These are phyloP conservation scores for Isabelozyma pseudorhagii DNA, from an alignment of 805 yeast genomes.

Conservation along the genomic window DNA sequence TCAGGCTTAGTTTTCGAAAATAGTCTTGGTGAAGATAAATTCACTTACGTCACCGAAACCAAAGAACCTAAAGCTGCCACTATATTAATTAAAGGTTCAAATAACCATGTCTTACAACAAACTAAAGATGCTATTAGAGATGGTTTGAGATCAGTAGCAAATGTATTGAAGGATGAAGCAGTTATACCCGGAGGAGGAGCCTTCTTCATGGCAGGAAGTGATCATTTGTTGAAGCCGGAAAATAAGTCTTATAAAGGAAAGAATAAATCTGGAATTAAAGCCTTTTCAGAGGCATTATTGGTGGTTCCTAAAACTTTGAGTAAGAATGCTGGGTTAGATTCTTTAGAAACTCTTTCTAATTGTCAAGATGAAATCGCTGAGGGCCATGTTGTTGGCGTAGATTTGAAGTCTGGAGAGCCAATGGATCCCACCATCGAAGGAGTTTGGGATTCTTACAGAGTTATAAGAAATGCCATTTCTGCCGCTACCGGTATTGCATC, in stretches of 20 bases:
- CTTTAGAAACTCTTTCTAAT: slow-evolving; percentile 80
- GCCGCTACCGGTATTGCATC: slow-evolving; percentile 94
- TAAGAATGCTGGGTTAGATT: slow-evolving; percentile 90
- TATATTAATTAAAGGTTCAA: slow-evolving; percentile 90
- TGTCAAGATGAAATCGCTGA: slow-evolving; percentile 87
- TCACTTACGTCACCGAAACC: slow-evolving; percentile 90
- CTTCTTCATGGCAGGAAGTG: slow-evolving; percentile 79
- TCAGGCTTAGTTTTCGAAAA: slow-evolving; percentile 92
- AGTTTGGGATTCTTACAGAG: slow-evolving; percentile 94
- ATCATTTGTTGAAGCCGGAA: slow-evolving; percentile 51
- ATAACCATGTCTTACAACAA: slow-evolving; percentile 83
- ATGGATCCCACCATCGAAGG: slow-evolving; percentile 94
- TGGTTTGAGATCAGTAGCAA: slow-evolving; percentile 92
- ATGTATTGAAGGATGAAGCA: slow-evolving; percentile 78
- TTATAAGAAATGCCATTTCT: slow-evolving; percentile 85
- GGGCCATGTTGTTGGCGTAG: slow-evolving; percentile 85
- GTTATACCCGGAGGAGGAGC: slow-evolving; percentile 98
- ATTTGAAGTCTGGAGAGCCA: slow-evolving; percentile 88
- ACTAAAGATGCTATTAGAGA: slow-evolving; percentile 97
- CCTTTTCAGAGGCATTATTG: slow-evolving; percentile 88
- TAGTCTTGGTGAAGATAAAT: slow-evolving; percentile 95
- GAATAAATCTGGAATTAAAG: slow-evolving; percentile 84
- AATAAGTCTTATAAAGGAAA: slow-evolving; percentile 73
- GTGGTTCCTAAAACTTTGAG: slow-evolving; percentile 91
- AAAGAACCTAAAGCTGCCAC: slow-evolving; percentile 89